Conservation (phyloP, 345 rosid species). For the Syzygium aqueum region DNA sequence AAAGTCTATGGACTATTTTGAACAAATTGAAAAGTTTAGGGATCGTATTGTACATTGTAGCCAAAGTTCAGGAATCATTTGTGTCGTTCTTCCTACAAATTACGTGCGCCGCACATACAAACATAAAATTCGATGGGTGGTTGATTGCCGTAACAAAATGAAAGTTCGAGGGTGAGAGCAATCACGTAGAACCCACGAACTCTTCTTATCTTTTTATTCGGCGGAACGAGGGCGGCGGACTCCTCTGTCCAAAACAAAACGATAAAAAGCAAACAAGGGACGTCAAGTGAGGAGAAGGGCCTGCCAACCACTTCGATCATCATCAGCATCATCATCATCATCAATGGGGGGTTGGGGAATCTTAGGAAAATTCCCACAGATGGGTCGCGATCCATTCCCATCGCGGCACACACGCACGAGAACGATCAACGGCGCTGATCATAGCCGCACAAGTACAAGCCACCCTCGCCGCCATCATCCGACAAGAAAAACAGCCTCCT, state of each 20-base stretch:
- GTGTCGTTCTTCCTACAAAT: no score
- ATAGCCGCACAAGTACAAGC: not conserved
- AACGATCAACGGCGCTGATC: not conserved
- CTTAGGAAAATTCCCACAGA: not conserved
- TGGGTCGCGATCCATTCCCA: not conserved
- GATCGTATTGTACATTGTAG: no score
- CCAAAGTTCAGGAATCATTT: no score
- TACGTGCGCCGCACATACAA: not conserved
- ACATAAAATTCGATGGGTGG: no score
- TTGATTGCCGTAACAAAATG: not conserved
- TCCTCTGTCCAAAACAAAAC: not conserved
- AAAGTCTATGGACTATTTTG: no score
- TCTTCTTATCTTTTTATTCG: not conserved
- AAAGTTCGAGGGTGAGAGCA: not conserved
- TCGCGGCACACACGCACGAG: not conserved
- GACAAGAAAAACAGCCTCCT: not conserved
- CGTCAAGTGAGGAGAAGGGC: not conserved
- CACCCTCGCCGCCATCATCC: not conserved
- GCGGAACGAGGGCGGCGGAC: not conserved
- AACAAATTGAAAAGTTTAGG: no score
- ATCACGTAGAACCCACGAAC: no score
- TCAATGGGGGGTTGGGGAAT: not conserved
- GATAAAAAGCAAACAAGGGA: not conserved
- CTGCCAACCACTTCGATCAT: not conserved
- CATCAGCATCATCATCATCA: not conserved